These are phyloP conservation scores for Mayamaea pseudoterrestris DNA, from an alignment of 108 stramenopile genomes.

Conservation along the genomic window DNA sequence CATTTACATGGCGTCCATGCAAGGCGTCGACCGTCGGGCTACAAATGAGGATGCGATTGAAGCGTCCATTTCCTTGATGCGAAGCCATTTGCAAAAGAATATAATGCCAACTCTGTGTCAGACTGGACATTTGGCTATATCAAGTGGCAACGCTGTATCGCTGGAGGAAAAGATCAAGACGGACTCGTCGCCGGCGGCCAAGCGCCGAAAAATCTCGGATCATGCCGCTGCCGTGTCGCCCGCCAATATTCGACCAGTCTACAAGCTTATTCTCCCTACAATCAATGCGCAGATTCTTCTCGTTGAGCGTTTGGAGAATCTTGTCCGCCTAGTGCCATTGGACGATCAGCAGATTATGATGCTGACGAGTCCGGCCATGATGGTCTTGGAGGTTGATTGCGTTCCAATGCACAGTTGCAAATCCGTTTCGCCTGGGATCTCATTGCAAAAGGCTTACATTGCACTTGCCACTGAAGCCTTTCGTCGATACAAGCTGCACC, in stretches of 20 bases:
- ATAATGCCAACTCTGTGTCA: slow-evolving; percentile 56
- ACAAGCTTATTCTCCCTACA: slow-evolving; percentile 45
- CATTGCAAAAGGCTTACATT: slow-evolving; percentile 50
- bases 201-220: slow-evolving; percentile 14
- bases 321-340: slow-evolving; percentile 44
- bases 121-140: slow-evolving; percentile 45
- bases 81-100: slow-evolving; percentile 56
- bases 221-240: slow-evolving; percentile 8
- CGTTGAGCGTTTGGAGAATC: slow-evolving; percentile 48
- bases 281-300: slow-evolving; percentile 34
- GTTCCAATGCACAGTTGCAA: slow-evolving; percentile 9
- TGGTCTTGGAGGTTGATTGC: slow-evolving; percentile 52
- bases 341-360: slow-evolving; percentile 71
- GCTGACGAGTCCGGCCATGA: slow-evolving; percentile 43
- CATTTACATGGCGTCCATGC: slow-evolving; percentile 62
- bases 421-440: slow-evolving; percentile 11
- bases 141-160: no score
- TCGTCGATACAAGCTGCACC: slow-evolving; percentile 56
- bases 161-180: slow-evolving; percentile 2
- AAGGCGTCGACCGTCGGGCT: slow-evolving; percentile 63
- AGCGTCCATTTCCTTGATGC: slow-evolving; percentile 58
- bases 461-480: slow-evolving; percentile 58
- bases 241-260: slow-evolving; percentile 48
- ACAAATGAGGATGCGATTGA: slow-evolving; percentile 80
- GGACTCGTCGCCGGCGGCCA: slow-evolving; percentile 16